Evolutionary conservation across 805 yeast species (phyloP), one percentile per base, ranked within the genome.

Genomic region (Lipomyces orientalis): DNA sequence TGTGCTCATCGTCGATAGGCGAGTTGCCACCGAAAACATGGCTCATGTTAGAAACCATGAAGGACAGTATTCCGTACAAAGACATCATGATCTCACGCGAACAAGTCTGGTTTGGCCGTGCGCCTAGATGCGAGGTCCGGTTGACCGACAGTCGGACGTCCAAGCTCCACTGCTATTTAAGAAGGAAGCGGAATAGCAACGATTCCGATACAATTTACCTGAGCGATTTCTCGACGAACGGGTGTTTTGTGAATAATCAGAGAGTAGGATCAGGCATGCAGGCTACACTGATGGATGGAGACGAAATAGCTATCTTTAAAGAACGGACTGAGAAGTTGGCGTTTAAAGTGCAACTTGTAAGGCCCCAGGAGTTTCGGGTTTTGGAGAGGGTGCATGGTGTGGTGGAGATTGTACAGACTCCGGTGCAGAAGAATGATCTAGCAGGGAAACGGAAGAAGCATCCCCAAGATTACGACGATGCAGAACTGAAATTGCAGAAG

Each of bases 121-220:
- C 85, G 29, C 85, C 66, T 8, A 35, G 57, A n/a, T 70, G 72
- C 39, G 85, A 90, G 75, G 83, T 86, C 43, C 81, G 81, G 55
- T 85, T 91, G 19, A 80, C 84, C 39, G 97, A 93, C 72, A 89
- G 84, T 72, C 79, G 97, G 58, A 84, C 94, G 73, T 93, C 98
- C 1, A 90, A 92, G 71, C 82, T 88, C 0, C 98, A 95, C 78
- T 93, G 97, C 77, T 79, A 87, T 37, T 81, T 94, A 14, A 73
- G 82, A 66, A 91, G 89, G 74, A 84, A 14, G 57, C 29, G 33
- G 35, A 7, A 29, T 7, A 7, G n/a, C 51, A 34, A 35, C 52
- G 22, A 43, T 43, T 29, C 16, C 29, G 58, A 60, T 29, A 31
- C 64, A n/a, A 25, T 90, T 16, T 92, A 97, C 96, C 79, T 93